These are phyloP conservation scores for Acrocalymma vagum DNA, from an alignment of 2,329 filamentous ascomycete species.

Conservation along the genomic window DNA sequence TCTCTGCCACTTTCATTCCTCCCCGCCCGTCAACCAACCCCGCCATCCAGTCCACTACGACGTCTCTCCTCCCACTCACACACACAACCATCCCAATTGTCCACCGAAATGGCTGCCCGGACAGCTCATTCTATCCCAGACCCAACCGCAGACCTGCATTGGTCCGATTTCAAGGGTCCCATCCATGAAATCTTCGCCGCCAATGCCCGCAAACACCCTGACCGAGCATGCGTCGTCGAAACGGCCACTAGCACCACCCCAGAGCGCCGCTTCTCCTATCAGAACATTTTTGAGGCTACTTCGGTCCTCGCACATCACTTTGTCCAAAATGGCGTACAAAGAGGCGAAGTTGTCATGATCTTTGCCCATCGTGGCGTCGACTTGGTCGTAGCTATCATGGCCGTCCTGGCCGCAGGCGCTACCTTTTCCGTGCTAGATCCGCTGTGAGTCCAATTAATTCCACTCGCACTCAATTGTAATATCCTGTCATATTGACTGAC, in stretches of 20 bases:
- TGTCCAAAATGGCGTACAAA: constrained; percentile 73
- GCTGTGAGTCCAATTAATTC: constrained; percentile 59
- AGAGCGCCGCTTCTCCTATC: constrained; percentile 78
- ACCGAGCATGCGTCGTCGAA: constrained; percentile 73
- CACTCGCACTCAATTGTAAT: too few species aligned
- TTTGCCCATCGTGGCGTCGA: constrained; percentile 86
- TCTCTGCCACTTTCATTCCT: too few species aligned
- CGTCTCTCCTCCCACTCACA: background rate
- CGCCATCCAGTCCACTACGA: background rate
- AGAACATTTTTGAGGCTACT: constrained; percentile 84
- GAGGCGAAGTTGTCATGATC: constrained; percentile 93
- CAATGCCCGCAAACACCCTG: constrained; percentile 74
- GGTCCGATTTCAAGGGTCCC: constrained; percentile 70
- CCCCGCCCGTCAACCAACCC: too few species aligned
- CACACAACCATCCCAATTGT: constrained; percentile 26
- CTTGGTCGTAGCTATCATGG: constrained; percentile 82
- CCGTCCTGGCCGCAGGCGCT: constrained; percentile 66
- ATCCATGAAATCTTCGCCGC: constrained; percentile 75
- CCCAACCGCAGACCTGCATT: constrained; percentile 72
- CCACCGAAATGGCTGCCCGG: constrained; percentile 35
- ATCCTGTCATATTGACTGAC: too few species aligned
- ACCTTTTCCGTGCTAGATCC: constrained; percentile 78
- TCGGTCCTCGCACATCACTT: constrained; percentile 84
- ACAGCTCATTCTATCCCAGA: constrained; percentile 65
- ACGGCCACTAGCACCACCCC: constrained; percentile 64